phyloP scores from a whole-genome alignment of 2,329 filamentous ascomycete genomes.

The Pestalotiopsis sp. region DNA sequence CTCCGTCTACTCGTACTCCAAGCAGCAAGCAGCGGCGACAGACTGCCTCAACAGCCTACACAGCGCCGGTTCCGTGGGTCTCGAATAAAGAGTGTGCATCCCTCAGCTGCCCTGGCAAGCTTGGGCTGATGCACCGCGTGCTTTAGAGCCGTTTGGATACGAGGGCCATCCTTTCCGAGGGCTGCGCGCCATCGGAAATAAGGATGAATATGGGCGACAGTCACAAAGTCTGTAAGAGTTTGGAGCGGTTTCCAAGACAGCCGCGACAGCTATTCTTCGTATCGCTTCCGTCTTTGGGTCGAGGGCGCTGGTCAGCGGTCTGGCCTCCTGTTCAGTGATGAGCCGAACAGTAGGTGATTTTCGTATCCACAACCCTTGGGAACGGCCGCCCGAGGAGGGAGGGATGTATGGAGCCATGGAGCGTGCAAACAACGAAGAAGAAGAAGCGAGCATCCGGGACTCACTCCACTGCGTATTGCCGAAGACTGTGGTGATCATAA shows the following conservation, averaged over 20 bases:
- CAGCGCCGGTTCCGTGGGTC: not conserved
- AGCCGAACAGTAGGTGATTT: not conserved
- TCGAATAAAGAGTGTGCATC: slow-evolving; percentile 4
- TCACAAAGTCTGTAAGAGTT: not conserved
- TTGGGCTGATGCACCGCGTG: slow-evolving; percentile 4
- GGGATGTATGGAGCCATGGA: not conserved
- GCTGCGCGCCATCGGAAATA: not conserved
- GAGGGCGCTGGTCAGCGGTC: not conserved
- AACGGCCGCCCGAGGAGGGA: not conserved
- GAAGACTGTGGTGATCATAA: not conserved
- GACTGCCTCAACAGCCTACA: not conserved
- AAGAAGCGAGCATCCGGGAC: not conserved
- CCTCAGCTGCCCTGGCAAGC: not conserved
- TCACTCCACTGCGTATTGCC: not conserved
- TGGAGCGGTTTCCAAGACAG: not conserved
- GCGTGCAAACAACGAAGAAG: not conserved
- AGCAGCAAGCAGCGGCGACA: not conserved
- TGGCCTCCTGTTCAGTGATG: not conserved
- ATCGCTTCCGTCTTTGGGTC: not conserved
- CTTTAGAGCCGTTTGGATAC: slow-evolving; percentile 10
- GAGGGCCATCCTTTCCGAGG: slow-evolving; percentile 1
- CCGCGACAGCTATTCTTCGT: not conserved
- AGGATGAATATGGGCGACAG: not conserved
- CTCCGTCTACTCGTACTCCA: not conserved
- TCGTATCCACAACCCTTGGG: not conserved